Evolutionary conservation across 1,139 yeast genomes (phyloP), one percentile per base, ranked within the genome.

Genomic region (Hemisphaericaspora xylofermentans): DNA sequence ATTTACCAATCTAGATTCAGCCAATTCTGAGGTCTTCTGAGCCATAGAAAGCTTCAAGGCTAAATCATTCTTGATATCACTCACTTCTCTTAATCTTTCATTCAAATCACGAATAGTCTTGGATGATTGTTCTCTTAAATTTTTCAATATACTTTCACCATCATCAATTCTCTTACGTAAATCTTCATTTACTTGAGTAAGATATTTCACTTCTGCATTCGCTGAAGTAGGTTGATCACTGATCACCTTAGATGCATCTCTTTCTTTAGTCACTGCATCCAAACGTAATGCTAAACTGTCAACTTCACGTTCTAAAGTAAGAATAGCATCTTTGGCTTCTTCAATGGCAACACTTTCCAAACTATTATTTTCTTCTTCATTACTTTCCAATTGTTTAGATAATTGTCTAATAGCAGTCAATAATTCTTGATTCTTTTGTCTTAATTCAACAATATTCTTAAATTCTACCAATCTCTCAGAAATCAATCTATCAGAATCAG

Each of bases 301-400:
- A 33, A 86, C 63, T 49, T 85, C 86, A 9, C 80, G 76, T 56
- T 86, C 82, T 41, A 91, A 66, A 2, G 81, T 73, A 28, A 78
- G 60, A 34, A 91, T 84, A 0, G 95, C 93, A 36, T 82, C 82
- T 45, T 81, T 81, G 3, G 96, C 96, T 49, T 84, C 94, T 39
- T 74, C 75, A 8, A 84, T 71, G 1, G 85, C 86, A 9, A 72
- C 67, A n/a, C 77, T 72, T 53, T 82, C 88, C 27, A 77, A 52
- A 39, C 53, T 58, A 13, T 66, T 64, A 30, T 71, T 71, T 44
- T 74, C 61, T 42, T 65, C 68, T 34, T 73, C 71, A 41, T 70
- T 65, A 4, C 68, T 60, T 56, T 91, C 97, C 49, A 89, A 68
- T 53, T 79, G 77, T 36, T 74, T 70, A 9, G 93, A 91, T 25